Evolutionary conservation across 139 green algal genomes (phyloP), one percentile per base, ranked within the genome.

Genomic region (Chlamydomonas sphaeroides): DNA sequence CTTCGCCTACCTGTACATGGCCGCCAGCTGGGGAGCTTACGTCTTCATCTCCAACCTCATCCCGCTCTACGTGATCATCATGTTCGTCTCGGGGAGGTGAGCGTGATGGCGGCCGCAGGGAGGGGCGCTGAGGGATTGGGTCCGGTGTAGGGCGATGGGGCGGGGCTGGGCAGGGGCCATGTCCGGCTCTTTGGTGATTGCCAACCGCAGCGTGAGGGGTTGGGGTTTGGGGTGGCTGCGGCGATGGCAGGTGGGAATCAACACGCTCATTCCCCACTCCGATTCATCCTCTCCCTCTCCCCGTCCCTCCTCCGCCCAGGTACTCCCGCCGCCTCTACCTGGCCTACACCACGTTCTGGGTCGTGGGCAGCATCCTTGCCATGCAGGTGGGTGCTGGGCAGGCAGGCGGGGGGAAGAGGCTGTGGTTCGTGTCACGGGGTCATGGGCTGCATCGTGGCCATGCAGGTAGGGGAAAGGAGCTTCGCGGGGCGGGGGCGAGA

Each of bases 1-100:
- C 15, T 87, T 93, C 49, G 87, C 82, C n/a, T 94, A 95, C 80
- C 86, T 95, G 33, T 95, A 95, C 87, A 95, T 95, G 92, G 91
- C 86, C 0, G 90, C 87, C 14, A 74, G 73, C 11, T 95, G 82
- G 79, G 81, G 80, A 26, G 86, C 76, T 28, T 90, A 87, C 81
- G 72, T 87, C 38, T 90, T 90, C 69, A 85, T 87, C 74, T 84
- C 71, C 69, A 92, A 92, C 79, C 86, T 92, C 72, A 90, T 96
- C 69, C 88, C 91, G 6, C 42, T 95, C 63, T 90, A 93, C 53
- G 85, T 96, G 38, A 82, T 95, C 41, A 36, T 94, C 51, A 92
- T 90, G 84, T 79, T 91, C 17, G 84, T 66, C 3, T 69, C 63
- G 33, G 69, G 67, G 51, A 84, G 88, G 79, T 92, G 67, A 26